Evolutionary conservation across 1,284 basidiomycete species (phyloP).

Genomic region (Grifola frondosa): DNA sequence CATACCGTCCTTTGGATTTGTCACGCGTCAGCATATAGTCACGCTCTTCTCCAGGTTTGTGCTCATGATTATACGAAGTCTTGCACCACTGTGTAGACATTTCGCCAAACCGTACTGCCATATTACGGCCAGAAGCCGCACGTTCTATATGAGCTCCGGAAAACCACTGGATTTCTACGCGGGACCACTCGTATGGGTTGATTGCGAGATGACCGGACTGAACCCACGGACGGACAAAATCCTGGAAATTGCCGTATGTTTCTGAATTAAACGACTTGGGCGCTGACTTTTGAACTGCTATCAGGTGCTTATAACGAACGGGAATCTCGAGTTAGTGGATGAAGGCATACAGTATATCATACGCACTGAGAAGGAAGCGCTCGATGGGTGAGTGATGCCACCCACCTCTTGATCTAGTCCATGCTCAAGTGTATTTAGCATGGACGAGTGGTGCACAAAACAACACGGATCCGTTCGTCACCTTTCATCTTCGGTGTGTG

Average conservation of each 20-base stretch:
- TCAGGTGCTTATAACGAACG: slow-evolving; percentile 81
- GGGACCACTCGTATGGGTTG: slow-evolving; percentile 84
- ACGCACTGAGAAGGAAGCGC: slow-evolving; percentile 54
- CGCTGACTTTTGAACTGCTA: neutral
- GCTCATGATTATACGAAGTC: too few species aligned
- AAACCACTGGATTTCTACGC: slow-evolving; percentile 42
- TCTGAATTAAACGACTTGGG: neutral
- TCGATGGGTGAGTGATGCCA: slow-evolving; percentile 57
- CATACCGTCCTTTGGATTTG: too few species aligned
- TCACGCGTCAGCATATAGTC: too few species aligned
- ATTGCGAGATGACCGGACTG: slow-evolving; percentile 86
- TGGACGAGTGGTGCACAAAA: slow-evolving; percentile 74
- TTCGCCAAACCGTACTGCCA: too few species aligned
- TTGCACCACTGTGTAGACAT: too few species aligned
- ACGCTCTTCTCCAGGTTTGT: too few species aligned
- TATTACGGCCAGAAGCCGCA: slow-evolving; percentile 7
- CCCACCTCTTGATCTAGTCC: neutral
- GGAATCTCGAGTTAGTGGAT: slow-evolving; percentile 73
- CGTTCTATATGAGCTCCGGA: slow-evolving; percentile 6
- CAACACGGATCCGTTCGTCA: slow-evolving; percentile 65
- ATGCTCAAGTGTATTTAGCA: slow-evolving; percentile 40
- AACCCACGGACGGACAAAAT: slow-evolving; percentile 67
- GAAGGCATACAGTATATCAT: slow-evolving; percentile 74
- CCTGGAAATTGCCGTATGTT: slow-evolving; percentile 68
- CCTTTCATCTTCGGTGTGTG: too few species aligned